Base-by-base conservation (phyloP, 2,329 filamentous ascomycete genomes). In the Dichotomopilus funicola region DNA sequence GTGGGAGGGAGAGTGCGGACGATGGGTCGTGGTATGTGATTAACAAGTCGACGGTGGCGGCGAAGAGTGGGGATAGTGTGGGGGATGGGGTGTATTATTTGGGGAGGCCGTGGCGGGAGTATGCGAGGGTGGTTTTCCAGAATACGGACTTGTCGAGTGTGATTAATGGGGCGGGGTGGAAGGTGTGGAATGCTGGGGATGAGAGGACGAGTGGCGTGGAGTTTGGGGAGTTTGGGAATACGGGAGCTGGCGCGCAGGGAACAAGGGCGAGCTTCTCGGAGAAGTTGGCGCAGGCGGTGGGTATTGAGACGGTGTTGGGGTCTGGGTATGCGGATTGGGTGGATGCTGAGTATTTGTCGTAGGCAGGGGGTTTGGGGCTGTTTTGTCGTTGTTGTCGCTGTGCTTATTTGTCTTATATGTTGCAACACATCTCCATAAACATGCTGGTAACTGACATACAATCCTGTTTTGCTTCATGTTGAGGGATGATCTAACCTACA, bases 141-240 rank as follows among this genome's bases (percentile, higher is more conserved):
- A 64, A 73, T 50, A 79, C 78, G 0, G 65, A 65, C 36, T 70
- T 87, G 68, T 73, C 72, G 7, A 68, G 70, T 31, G 79, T 86
- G 19, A 76, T 87, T 63, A 84, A 85, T 62, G 57, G 72, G 1
- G 76, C 76, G 0, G 84, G 83, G 0, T 87, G 84, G 83, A 66
- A 62, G 2, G 64, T 71, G 34, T 87, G 83, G 83, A 75, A 75
- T 55, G 69, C 61, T 1, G 71, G 70, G 2, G 71, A 76, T 44
- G 65, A 72, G n/a, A 72, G 75, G 38, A 82, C 79, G 1, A 72
- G 71, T 37, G 69, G 79, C 44, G 78, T 85, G 1, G 67, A 72
- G 33, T 86, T 80, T 59, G 79, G 70, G 8, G 84, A 87, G 72
- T 86, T 78, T 63, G 68, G 62, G 19, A 87, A 87, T 67, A 75